Evolutionary conservation across 2,329 filamentous ascomycete species (phyloP), one percentile per base, ranked within the genome.

Genomic region (Aspergillus phoenicis): DNA sequence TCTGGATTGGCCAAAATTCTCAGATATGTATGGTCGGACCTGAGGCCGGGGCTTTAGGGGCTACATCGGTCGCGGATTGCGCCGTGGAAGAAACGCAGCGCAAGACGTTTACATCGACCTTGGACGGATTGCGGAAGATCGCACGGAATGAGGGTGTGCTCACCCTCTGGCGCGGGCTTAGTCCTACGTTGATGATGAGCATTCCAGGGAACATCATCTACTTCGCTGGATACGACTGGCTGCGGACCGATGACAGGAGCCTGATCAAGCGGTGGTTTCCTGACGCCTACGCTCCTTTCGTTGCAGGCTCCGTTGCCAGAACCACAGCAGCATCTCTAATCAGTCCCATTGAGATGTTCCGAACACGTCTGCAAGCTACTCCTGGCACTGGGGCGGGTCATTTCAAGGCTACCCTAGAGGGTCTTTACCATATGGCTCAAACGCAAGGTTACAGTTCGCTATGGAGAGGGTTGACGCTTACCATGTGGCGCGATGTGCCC

Each of bases 131-230:
- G 62, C 87, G 89, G 64, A 99, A 99, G 81, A 99, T 99, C 70
- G 93, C 95, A 15, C 88, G 91, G 52, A 93, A 98, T 73, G 95
- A 99, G 79, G 95, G 95, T 1, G 72, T 93, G 11, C 85, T 86
- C 26, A 95, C 93, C 1, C 79, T 99, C 38, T 99, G 95, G 94
- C 86, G 95, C 63, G 95, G 95, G 0, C 81, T 99, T 5, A 96
- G 91, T n/a, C 94, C 95, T 0, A 99, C 95, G 0, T 81, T 99
- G 22, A 85, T 93, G 65, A 99, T 99, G 95, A 89, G 93, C 0
- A 85, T 99, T 5, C 95, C 95, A 0, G 92, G 89, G 26, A 99
- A 99, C 74, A 95, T 99, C 67, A 98, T 99, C 66, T 99, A 99
- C 78, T 97, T 98, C 71, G 96, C 95, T 11, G 95, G 95, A 41